Base-by-base conservation (phyloP, 83 land plant species). In the Picea abies region DNA sequence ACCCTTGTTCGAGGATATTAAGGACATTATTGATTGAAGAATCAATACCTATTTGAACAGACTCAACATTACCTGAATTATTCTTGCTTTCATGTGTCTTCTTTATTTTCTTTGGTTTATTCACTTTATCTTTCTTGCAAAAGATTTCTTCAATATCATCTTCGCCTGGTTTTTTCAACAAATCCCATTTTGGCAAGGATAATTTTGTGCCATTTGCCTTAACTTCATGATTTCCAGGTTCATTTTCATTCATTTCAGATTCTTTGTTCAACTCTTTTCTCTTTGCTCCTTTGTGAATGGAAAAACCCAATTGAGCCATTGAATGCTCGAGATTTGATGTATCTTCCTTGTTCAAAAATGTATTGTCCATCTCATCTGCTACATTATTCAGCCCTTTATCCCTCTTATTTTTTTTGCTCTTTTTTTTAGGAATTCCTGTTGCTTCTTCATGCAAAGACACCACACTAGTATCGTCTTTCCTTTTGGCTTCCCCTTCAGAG, bases 131-230 rank as follows among this genome's bases (percentile, higher is more conserved):
- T 44, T 73, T 73, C 58, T 73, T 73, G 11, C 26, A 41, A 23
- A 73, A 73, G 22, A 73, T 73, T 39, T 73, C 58, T 11, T 73
- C 77, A 73, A 73, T 73, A 73, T 44, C 77, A 73, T 73, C 77
- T 73, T 73, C n/a, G 6, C 77, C 56, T 10, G 52, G 3, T 1
- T 73, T 73, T 73, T 44, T 52, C 25, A 73, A 20, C 22, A 22
- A 73, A 73, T 20, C 58, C 26, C 77, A 11, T 39, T 41, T 52
- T 73, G 41, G 47, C n/a, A 44, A 17, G 22, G 26, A 3, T 44
- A 23, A 5, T 25, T 44, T 8, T 73, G 58, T 73, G 25, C 22
- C 12, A 26, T 0, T 25, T 20, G 47, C 22, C 77, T 47, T 73
- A n/a, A 73, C 58, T 19, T 25, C 22, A 52, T 44, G 56, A n/a